These are phyloP conservation scores for Kuraishia cidri DNA, from an alignment of 805 yeast genomes.

Conservation along the genomic window DNA sequence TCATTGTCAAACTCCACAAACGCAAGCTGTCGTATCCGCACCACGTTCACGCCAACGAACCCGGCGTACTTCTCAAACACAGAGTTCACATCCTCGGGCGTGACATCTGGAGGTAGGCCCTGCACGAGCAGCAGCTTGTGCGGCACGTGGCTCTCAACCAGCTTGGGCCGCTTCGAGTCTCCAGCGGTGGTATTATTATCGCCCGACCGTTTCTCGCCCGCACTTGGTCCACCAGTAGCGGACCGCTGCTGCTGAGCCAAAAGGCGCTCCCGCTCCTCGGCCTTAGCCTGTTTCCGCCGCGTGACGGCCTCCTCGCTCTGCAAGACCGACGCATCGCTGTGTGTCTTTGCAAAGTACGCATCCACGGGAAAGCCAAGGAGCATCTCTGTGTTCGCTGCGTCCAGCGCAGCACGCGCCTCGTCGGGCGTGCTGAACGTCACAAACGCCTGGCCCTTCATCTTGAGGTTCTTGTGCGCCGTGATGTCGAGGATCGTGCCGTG, in stretches of 20 bases:
- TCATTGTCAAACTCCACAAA: constrained; percentile 70
- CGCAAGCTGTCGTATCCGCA: constrained; percentile 61
- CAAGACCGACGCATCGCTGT: constrained; percentile 28
- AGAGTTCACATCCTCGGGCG: constrained; percentile 28
- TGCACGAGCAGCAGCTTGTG: constrained; percentile 64
- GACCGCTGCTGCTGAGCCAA: constrained; percentile 1
- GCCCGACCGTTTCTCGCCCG: neutral
- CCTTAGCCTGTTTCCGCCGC: constrained; percentile 3
- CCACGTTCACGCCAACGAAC: constrained; percentile 56
- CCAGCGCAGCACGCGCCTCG: constrained; percentile 36
- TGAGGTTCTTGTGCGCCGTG: constrained; percentile 51
- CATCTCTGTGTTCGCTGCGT: constrained; percentile 26
- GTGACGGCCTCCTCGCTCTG: constrained; percentile 7
- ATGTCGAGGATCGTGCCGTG: constrained; percentile 34
- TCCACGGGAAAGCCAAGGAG: constrained; percentile 40
- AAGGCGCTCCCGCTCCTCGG: neutral
- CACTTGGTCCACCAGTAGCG: too few species aligned
- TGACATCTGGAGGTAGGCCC: constrained; percentile 38
- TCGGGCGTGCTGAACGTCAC: constrained; percentile 39
- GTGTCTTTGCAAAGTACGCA: constrained; percentile 30
- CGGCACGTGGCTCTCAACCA: constrained; percentile 34
- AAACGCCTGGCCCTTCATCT: constrained; percentile 78
- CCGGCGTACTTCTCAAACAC: constrained; percentile 48
- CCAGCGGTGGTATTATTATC: constrained; percentile 3
- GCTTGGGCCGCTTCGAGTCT: constrained; percentile 4